phyloP scores from a whole-genome alignment of 2,329 filamentous ascomycete species.

The Colletotrichum abscissum region DNA sequence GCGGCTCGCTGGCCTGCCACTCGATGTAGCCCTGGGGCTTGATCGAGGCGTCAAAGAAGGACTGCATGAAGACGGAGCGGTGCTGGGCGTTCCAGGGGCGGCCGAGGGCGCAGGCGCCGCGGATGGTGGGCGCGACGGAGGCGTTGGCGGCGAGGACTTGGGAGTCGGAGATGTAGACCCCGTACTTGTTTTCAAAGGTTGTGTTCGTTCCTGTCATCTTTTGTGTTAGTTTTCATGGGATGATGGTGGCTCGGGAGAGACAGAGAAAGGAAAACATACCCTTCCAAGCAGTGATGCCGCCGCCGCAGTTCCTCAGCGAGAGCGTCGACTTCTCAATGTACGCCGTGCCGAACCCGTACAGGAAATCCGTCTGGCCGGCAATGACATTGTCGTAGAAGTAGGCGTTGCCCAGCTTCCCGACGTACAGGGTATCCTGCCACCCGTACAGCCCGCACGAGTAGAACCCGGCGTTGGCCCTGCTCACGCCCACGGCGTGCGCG shows the following conservation, averaged over 20 bases:
- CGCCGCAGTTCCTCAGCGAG: constrained; percentile 69
- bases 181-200: constrained; percentile 74
- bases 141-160: constrained; percentile 65
- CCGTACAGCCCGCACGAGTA: constrained; percentile 75
- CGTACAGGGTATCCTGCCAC: constrained; percentile 72
- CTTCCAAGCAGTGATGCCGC: constrained; percentile 78
- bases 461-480: constrained; percentile 74
- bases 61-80: constrained; percentile 66
- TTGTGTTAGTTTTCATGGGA: neutral
- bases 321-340: constrained; percentile 68
- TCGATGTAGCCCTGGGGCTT: constrained; percentile 64
- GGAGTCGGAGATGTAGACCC: constrained; percentile 71
- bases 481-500: constrained; percentile 68
- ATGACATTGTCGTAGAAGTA: constrained; percentile 72
- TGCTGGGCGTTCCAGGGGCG: constrained; percentile 72
- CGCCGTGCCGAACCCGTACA: constrained; percentile 75
- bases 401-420: constrained; percentile 59
- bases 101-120: constrained; percentile 66
- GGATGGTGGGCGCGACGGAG: constrained; percentile 47
- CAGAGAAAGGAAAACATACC: constrained; percentile 46
- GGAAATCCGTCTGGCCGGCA: constrained; percentile 75
- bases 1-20: constrained; percentile 55
- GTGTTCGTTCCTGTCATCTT: constrained; percentile 61
- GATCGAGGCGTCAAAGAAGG: constrained; percentile 66
- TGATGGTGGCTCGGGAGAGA: too few relatives aligned